phyloP scores from a whole-genome alignment of 1,284 basidiomycete species.

The Heimioporus punctisporus region DNA sequence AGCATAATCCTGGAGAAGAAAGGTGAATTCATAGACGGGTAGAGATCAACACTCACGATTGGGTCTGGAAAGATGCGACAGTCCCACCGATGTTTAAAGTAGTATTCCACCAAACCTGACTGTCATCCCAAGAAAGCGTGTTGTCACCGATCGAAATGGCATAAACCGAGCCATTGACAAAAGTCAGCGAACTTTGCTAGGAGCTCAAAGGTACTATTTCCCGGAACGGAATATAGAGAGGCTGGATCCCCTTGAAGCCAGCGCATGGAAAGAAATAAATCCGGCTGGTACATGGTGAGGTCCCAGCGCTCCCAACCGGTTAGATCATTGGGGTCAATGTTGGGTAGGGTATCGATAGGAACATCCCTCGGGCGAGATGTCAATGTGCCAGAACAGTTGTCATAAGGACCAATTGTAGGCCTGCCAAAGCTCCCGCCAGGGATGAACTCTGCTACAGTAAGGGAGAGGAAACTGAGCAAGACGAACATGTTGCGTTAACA shows the following conservation, averaged over 20 bases:
- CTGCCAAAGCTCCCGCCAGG: background rate
- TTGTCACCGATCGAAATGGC: background rate
- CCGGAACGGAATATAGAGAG: background rate
- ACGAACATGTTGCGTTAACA: too few species aligned
- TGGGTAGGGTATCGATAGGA: background rate
- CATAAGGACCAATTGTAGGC: background rate
- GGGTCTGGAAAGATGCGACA: background rate
- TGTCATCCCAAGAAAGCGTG: background rate
- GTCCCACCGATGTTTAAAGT: background rate
- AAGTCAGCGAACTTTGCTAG: background rate
- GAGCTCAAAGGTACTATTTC: background rate
- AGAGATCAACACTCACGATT: background rate
- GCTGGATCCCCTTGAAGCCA: background rate
- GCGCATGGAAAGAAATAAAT: background rate
- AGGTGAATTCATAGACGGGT: background rate
- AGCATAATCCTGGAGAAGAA: background rate
- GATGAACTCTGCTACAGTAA: background rate
- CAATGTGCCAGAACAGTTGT: background rate
- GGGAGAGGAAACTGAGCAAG: too few species aligned
- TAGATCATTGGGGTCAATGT: background rate
- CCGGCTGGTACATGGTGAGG: background rate
- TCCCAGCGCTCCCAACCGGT: background rate
- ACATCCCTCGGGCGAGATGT: background rate
- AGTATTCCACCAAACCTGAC: background rate
- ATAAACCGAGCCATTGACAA: background rate